Percentiles rank a stretch among this genome's conserved stretches.
These are phyloP conservation scores for Vitis hybrid DNA, from an alignment of 177 flowering plant genomes.

Conservation along the genomic window DNA sequence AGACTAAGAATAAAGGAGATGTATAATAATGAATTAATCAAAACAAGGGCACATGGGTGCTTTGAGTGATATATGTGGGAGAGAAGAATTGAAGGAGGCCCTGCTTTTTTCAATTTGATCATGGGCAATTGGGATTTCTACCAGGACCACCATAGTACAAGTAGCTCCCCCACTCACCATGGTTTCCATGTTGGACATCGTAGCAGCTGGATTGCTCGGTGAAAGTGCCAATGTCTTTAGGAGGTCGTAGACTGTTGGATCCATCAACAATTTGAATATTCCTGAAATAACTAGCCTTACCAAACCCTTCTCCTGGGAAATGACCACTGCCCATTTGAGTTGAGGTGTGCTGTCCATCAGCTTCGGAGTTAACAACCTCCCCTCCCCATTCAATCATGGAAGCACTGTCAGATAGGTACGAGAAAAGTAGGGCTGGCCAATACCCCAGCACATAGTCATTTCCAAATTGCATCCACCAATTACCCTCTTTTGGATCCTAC, in stretches of 20 bases:
- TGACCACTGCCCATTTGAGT: slow-evolving; percentile 49
- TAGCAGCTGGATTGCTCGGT: slow-evolving; percentile 26
- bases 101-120: too few relatives aligned
- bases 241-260: slow-evolving; percentile 19
- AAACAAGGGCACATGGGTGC: too few relatives aligned
- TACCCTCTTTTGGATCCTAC: slow-evolving; percentile 31
- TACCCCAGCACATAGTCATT: slow-evolving; percentile 26
- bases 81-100: too few relatives aligned
- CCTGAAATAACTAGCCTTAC: slow-evolving; percentile 22
- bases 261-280: slow-evolving; percentile 22
- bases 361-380: slow-evolving; percentile 27
- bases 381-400: slow-evolving; percentile 37
- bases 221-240: slow-evolving; percentile 19
- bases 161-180: slow-evolving; percentile 24
- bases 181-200: slow-evolving; percentile 23
- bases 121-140: too few relatives aligned
- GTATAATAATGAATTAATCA: too few relatives aligned
- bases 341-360: slow-evolving; percentile 26
- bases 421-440: slow-evolving; percentile 36
- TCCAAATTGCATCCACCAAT: slow-evolving; percentile 42
- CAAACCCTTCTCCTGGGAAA: slow-evolving; percentile 35
- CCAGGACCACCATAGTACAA: slow-evolving; percentile 43
- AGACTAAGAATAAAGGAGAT: too few relatives aligned
- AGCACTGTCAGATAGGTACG: slow-evolving; percentile 27
- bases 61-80: too few relatives aligned